phyloP scores from a whole-genome alignment of 768 basidiomycete species.

The Tephrocybe sp. region DNA sequence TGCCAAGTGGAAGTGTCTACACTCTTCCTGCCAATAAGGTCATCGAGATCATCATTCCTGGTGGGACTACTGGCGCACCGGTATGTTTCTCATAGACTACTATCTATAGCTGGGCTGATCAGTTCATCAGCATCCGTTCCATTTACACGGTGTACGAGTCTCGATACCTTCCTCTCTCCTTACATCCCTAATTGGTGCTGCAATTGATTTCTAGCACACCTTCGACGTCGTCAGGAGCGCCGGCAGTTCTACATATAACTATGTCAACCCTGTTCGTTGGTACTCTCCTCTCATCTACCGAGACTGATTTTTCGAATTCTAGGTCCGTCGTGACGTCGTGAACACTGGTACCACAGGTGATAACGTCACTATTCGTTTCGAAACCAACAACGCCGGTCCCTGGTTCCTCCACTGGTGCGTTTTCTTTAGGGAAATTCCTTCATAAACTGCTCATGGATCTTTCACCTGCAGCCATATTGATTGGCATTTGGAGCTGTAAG shows the following conservation, averaged over 20 bases:
- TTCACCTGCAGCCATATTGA: background rate
- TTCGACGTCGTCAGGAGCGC: constrained; percentile 36
- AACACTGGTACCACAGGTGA: constrained; percentile 16
- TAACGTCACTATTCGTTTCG: constrained; percentile 36
- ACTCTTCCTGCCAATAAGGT: constrained; percentile 39
- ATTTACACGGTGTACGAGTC: constrained; percentile 24
- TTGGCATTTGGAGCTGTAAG: constrained; percentile 9
- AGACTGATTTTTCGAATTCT: background rate
- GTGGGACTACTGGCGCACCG: constrained; percentile 27
- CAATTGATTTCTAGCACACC: constrained; percentile 23
- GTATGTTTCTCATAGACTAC: constrained; percentile 7
- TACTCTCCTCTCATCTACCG: background rate
- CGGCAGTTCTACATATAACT: constrained; percentile 29
- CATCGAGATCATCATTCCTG: constrained; percentile 43
- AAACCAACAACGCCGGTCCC: constrained; percentile 35
- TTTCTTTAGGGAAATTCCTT: background rate
- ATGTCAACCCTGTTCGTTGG: constrained; percentile 36
- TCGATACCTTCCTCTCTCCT: background rate
- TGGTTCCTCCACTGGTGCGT: constrained; percentile 18
- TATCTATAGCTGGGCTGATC: constrained; percentile 1
- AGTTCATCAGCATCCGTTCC: constrained; percentile 21
- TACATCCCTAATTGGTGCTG: background rate
- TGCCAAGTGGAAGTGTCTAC: constrained; percentile 38
- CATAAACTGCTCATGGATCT: background rate
- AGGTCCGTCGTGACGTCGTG: constrained; percentile 22